Conservation (phyloP, 2,329 filamentous ascomycete species). For the Eutypella sp. region DNA sequence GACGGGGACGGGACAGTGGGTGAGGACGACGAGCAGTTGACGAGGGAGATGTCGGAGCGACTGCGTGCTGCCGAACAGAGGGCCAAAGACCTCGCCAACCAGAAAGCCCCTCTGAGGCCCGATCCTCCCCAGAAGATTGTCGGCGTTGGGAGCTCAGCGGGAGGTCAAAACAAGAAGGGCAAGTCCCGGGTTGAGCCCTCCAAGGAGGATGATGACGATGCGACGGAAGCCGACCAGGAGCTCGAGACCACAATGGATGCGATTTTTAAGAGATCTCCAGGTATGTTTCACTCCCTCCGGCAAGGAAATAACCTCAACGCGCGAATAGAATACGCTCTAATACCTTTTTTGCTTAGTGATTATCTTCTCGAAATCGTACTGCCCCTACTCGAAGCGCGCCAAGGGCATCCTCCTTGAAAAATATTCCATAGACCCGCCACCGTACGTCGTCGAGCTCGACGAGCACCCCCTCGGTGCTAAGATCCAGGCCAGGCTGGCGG, state of each 20-base stretch:
- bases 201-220: constrained; percentile 40
- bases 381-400: constrained; percentile 77
- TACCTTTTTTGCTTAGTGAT: constrained; percentile 58
- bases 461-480: constrained; percentile 66
- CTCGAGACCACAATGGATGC: constrained; percentile 67
- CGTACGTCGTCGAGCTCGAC: constrained; percentile 89
- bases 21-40: constrained; percentile 50
- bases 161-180: constrained; percentile 40
- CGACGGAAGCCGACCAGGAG: constrained; percentile 42
- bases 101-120: constrained; percentile 58
- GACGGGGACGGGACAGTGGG: constrained; percentile 52
- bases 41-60: constrained; percentile 52
- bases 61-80: constrained; percentile 65
- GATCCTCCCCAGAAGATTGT: constrained; percentile 54
- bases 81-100: constrained; percentile 63
- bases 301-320: too few relatives aligned
- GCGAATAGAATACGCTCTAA: too few relatives aligned
- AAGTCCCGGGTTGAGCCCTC: constrained; percentile 40
- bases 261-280: constrained; percentile 79
- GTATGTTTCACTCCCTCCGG: constrained; percentile 46
- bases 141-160: constrained; percentile 53
- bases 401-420: constrained; percentile 80
- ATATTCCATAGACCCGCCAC: constrained; percentile 76
- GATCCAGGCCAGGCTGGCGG: constrained; percentile 66
- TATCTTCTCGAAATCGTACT: constrained; percentile 95